A percentile compares a stretch with the other conserved stretches of the same genome.
Conservation (phyloP, 768 basidiomycete genomes). For the Mycena olivaceomarginata region DNA sequence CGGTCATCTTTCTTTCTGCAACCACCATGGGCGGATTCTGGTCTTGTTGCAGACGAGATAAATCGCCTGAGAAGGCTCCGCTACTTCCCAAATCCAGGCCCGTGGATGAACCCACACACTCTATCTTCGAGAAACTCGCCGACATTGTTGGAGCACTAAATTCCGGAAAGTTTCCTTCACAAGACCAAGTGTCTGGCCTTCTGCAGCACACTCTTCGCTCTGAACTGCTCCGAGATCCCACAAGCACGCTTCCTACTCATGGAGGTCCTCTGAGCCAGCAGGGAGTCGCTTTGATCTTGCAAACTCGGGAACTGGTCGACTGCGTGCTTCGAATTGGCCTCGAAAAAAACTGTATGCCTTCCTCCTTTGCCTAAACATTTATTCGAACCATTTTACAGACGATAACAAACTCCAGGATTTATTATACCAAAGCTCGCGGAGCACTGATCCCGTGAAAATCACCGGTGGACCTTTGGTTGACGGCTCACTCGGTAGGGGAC, state of each 20-base stretch:
- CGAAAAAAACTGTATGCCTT: constrained; percentile 61
- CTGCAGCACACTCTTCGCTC: constrained; percentile 52
- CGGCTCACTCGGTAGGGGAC: constrained; percentile 39
- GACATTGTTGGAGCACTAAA: constrained; percentile 60
- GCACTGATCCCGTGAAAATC: constrained; percentile 45
- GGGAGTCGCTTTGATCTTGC: constrained; percentile 53
- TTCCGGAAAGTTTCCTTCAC: constrained; percentile 62
- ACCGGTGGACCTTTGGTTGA: constrained; percentile 43
- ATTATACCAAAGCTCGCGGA: constrained; percentile 51
- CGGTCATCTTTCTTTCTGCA: not conserved
- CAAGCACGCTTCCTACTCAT: constrained; percentile 32
- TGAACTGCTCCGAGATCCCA: constrained; percentile 47
- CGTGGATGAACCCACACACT: constrained; percentile 26
- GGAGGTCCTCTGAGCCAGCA: constrained; percentile 53
- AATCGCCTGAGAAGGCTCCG: constrained; percentile 44
- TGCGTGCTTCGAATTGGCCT: constrained; percentile 56
- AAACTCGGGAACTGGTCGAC: constrained; percentile 54
- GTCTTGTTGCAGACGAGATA: constrained; percentile 41
- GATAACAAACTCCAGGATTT: constrained; percentile 63
- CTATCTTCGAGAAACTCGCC: constrained; percentile 54
- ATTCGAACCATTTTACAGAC: constrained; percentile 45
- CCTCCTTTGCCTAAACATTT: not conserved
- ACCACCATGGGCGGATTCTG: constrained; percentile 40
- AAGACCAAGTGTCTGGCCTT: constrained; percentile 56
- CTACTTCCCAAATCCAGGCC: constrained; percentile 40